Conservation (phyloP, 2,329 filamentous ascomycete species). For the Aspergillus vadensis region DNA sequence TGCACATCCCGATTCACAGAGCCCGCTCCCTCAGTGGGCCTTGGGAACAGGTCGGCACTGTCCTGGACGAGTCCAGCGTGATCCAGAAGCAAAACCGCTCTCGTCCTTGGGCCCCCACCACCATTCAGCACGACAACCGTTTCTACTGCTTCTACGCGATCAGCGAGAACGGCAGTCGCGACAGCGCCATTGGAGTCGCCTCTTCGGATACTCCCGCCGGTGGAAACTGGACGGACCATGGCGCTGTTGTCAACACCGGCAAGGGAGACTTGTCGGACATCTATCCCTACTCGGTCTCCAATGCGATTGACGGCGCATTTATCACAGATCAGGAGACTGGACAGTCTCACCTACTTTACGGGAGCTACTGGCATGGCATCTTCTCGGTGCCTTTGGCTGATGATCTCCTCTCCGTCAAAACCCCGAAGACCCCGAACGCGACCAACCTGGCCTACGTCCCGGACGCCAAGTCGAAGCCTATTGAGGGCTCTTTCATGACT, state of each 20-base stretch:
- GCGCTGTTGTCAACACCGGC: slow-evolving; percentile 36
- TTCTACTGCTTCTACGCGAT: slow-evolving; percentile 44
- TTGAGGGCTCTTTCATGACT: slow-evolving; percentile 42
- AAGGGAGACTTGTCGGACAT: slow-evolving; percentile 26
- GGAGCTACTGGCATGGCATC: slow-evolving; percentile 41
- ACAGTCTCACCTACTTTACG: slow-evolving; percentile 35
- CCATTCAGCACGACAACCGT: slow-evolving; percentile 28
- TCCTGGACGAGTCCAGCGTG: slow-evolving; percentile 32
- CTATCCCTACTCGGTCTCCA: slow-evolving; percentile 37
- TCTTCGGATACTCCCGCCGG: slow-evolving; percentile 29
- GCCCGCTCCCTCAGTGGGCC: slow-evolving; percentile 33
- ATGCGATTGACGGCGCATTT: slow-evolving; percentile 41
- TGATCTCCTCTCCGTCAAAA: slow-evolving; percentile 33
- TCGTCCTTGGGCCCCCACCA: slow-evolving; percentile 40
- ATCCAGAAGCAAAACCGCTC: slow-evolving; percentile 34
- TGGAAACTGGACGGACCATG: slow-evolving; percentile 39
- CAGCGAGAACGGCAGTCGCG: slow-evolving; percentile 30
- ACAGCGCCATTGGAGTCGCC: slow-evolving; percentile 42
- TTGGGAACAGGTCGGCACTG: slow-evolving; percentile 36
- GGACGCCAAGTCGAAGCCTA: slow-evolving; percentile 22
- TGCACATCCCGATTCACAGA: slow-evolving; percentile 30
- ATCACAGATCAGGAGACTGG: slow-evolving; percentile 29
- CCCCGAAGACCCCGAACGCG: slow-evolving; percentile 25
- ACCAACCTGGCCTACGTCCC: slow-evolving; percentile 33
- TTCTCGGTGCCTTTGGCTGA: slow-evolving; percentile 38